Evolutionary conservation across 345 rosid genomes (phyloP).

Genomic region (Salix viminalis): DNA sequence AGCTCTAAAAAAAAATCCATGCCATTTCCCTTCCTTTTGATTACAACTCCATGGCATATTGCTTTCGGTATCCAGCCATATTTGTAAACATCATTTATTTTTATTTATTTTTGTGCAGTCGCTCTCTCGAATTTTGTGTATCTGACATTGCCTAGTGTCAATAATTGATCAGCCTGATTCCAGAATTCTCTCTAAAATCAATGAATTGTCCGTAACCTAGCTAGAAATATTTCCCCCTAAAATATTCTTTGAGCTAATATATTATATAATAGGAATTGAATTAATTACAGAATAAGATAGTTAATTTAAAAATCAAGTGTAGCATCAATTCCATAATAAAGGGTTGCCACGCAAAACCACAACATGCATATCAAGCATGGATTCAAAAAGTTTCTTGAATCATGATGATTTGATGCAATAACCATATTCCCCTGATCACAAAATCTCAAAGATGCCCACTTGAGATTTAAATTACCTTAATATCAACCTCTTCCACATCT

Average conservation of each 20-base stretch:
- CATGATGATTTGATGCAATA: background rate
- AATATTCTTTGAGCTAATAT: background rate
- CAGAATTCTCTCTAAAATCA: background rate
- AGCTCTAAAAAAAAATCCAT: background rate
- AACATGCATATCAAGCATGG: background rate
- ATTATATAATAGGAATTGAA: background rate
- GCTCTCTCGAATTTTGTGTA: no score
- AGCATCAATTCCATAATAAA: slow-evolving; percentile 27
- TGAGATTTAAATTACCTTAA: background rate
- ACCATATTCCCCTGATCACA: background rate
- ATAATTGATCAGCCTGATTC: background rate
- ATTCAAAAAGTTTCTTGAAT: slow-evolving; percentile 3
- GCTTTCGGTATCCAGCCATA: background rate
- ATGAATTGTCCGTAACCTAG: background rate
- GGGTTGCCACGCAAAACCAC: background rate
- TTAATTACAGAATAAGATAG: background rate
- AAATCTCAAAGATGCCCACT: slow-evolving; percentile 8
- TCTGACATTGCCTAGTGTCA: background rate
- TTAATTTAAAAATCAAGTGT: background rate
- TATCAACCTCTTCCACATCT: background rate
- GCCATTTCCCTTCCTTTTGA: background rate
- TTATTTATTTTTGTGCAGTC: no score
- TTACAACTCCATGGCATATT: no score
- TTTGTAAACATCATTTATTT: no score
- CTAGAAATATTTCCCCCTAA: background rate